Conservation (phyloP, 441 rosid species). For the Populus trichocarpa region DNA sequence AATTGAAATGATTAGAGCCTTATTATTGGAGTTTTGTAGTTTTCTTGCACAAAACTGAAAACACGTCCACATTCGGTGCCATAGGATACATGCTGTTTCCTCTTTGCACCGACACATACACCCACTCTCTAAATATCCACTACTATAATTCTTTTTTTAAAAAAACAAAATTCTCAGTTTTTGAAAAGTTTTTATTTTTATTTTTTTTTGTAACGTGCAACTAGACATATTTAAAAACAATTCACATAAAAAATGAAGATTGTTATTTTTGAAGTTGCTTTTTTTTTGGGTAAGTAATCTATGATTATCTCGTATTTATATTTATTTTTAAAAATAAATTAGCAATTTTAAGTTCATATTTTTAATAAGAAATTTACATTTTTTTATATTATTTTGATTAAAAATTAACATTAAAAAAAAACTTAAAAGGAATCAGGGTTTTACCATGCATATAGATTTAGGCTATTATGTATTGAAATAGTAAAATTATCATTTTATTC, state of each 20-base stretch:
- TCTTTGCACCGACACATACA: neutral
- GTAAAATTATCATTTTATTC: accelerated
- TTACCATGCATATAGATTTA: too few relatives aligned
- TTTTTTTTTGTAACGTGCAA: neutral
- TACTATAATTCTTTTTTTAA: neutral
- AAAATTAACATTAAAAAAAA: too few relatives aligned
- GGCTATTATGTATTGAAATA: too few relatives aligned
- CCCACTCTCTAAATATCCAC: neutral
- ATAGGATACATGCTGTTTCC: neutral
- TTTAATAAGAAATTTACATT: too few relatives aligned
- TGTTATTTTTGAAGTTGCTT: too few relatives aligned
- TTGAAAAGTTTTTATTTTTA: neutral
- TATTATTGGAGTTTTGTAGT: neutral
- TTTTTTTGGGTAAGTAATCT: too few relatives aligned
- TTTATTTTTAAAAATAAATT: too few relatives aligned
- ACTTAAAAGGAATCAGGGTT: too few relatives aligned
- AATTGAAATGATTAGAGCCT: neutral
- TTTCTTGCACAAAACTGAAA: neutral
- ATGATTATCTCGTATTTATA: too few relatives aligned
- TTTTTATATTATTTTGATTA: too few relatives aligned
- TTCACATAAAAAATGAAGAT: too few relatives aligned
- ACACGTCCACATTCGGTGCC: neutral
- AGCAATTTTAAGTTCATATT: too few relatives aligned
- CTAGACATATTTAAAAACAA: neutral
- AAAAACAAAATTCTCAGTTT: neutral